Base-by-base conservation (phyloP, 192 early-diverging fungal species). In the Umbelopsis sp. region DNA sequence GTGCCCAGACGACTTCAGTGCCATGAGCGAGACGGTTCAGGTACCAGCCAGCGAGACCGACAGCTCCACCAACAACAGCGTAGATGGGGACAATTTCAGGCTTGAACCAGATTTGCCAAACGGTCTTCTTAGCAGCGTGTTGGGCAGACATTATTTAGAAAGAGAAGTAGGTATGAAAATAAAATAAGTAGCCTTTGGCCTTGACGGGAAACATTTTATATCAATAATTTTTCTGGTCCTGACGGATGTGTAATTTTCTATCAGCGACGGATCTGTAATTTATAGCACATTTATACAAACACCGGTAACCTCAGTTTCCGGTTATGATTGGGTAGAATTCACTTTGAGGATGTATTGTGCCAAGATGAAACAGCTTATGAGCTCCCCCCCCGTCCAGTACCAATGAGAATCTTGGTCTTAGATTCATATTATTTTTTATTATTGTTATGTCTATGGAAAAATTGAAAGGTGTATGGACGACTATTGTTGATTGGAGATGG, bases 71-170 rank as follows among this genome's bases (percentile, higher is more conserved):
- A 47, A 80, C 71, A 29, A 74, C 74, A 25, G 81, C 74, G 62
- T 88, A 88, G 78, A 88, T 88, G 56, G 86, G 86, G 72, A 88
- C 74, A 74, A 86, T 82, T 77, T 88, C 86, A 62, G 76, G 67
- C 70, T 80, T 76, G 80, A 80, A 88, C 86, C 86, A 88, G 79
- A 82, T 84, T 71, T 69, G 71, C 80, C 80, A 81, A 66, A 86
- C 47, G 36, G 74, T 74, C 78, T 84, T 86, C 73, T 83, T 83
- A 74, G 82, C 84, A 75, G 82, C 75, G 70, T 79, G 67, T 69
- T 81, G 79, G 71, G 84, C 79, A 69, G 80, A 70, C 82, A 84
- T 84, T 45, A 74, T 82, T 68, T 44, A 51, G 22, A 71, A 68
- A 54, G 24, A 66, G 65, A 71, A 22, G 45, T 45, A 70, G 66